These are phyloP conservation scores for Tulasnella calospora DNA, from an alignment of 768 basidiomycete genomes.

Conservation along the genomic window DNA sequence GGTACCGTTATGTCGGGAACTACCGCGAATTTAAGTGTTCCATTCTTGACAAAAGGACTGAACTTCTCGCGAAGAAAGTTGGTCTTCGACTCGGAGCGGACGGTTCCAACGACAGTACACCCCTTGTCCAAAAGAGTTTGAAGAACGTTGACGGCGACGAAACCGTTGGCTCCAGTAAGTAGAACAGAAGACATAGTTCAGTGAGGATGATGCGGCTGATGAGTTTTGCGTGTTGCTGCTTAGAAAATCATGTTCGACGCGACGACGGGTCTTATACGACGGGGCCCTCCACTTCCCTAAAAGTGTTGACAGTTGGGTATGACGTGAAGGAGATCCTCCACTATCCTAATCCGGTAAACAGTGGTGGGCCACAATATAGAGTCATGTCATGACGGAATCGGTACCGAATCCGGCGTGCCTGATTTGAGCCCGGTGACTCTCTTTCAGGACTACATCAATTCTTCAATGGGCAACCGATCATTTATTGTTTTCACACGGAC, in stretches of 20 bases:
- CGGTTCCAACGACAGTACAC: constrained; percentile 17
- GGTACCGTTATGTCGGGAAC: constrained; percentile 20
- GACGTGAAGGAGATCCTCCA: no score
- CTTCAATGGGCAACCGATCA: neutral
- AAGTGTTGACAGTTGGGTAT: no score
- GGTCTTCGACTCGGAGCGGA: constrained; percentile 7
- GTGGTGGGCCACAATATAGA: no score
- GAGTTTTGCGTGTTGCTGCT: neutral
- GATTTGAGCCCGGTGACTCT: no score
- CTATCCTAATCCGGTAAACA: no score
- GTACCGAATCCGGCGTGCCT: no score
- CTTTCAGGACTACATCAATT: neutral
- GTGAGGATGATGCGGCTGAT: neutral
- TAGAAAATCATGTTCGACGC: neutral
- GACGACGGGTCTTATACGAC: no score
- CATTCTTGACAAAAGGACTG: neutral
- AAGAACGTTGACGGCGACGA: constrained; percentile 22
- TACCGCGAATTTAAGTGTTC: constrained; percentile 11
- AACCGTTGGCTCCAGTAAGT: constrained; percentile 28
- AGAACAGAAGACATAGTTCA: constrained; percentile 10
- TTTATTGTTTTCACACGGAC: no score
- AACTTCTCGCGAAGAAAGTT: neutral
- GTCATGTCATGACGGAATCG: no score
- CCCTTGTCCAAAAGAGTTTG: constrained; percentile 25
- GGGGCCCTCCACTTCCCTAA: no score